Evolutionary conservation across 495 filamentous ascomycete genomes (phyloP), one percentile per base, ranked within the genome.

Genomic region (Penicillium mononematosum): DNA sequence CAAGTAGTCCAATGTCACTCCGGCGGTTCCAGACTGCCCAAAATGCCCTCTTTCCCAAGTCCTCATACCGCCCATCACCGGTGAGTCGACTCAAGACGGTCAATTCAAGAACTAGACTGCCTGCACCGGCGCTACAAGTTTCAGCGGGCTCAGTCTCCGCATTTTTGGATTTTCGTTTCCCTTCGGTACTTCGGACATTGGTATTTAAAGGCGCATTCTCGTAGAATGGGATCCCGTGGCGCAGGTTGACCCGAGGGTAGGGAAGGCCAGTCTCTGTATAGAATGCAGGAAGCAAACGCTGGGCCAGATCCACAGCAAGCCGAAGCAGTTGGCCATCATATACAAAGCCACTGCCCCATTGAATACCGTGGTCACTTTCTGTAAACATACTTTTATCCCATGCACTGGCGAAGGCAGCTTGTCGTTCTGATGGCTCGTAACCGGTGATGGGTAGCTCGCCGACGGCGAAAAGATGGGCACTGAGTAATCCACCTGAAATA

Each of bases 41-140:
- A 61, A 98, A 98, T 11, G 94, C 94, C 51, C 88, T 78, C 72
- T 96, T 98, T 0, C 89, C 95, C 19, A 91, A 75, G 68, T 88
- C 84, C 65, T 98, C 93, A 64, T 92, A 98, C 38, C 88, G 83
- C 10, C 81, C 79, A 68, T 98, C 90, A 16, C 89, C 92, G 0
- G 90, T 96, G 31, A 98, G 80, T 48, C 94, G 83, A 58, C 92
- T 97, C 45, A 98, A 72, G 0, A 90, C 89, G 5, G 91, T 89
- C 59, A 98, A 96, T 68, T 98, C 94, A 0, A 98, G 79, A 12
- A 97, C 87, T 9, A 98, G 78, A 69, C 92, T 96, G 41, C 95
- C 94, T 6, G 94, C 94, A 34, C 95, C 94, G 5, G 94, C 94
- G 70, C 91, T 95, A 69, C 94, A 98, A 2, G 92, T 98, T 71